Conservation (phyloP, 2,329 filamentous ascomycete species). For the Fusarium guadeloupense region DNA sequence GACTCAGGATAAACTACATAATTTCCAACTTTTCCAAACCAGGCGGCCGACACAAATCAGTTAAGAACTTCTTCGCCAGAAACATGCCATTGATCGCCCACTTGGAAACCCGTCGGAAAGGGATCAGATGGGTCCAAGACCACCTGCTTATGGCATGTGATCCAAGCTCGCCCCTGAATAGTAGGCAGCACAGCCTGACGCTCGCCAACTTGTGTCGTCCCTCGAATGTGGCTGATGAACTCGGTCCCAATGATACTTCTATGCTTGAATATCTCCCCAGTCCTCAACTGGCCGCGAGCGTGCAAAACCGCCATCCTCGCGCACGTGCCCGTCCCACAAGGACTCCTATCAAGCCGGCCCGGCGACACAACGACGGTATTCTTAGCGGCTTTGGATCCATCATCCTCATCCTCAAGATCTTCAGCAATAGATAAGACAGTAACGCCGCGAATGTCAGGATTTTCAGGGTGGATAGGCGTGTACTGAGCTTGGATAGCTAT, state of each 20-base stretch:
- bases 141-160: conserved; percentile 55
- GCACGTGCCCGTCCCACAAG: conserved; percentile 57
- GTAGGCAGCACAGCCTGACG: conserved; percentile 53
- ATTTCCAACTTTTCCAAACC: too few species aligned
- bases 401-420: conserved; percentile 38
- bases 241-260: conserved; percentile 55
- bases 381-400: conserved; percentile 43
- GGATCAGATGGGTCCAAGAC: conserved; percentile 56
- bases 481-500: conserved; percentile 47
- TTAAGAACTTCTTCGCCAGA: too few species aligned
- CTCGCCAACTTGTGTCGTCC: conserved; percentile 50
- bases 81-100: not conserved
- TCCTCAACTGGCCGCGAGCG: conserved; percentile 50
- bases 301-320: conserved; percentile 56
- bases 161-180: conserved; percentile 56
- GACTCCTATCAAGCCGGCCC: conserved; percentile 56
- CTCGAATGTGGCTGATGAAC: conserved; percentile 52
- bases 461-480: conserved; percentile 55
- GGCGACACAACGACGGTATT: conserved; percentile 57
- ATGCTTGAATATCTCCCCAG: conserved; percentile 51
- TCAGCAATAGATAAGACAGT: conserved; percentile 51
- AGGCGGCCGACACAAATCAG: too few species aligned
- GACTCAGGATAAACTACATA: too few species aligned
- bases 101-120: conserved; percentile 45
- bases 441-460: conserved; percentile 53